Base-by-base conservation (phyloP, 257 asterid species). In the Solanum chilense region DNA sequence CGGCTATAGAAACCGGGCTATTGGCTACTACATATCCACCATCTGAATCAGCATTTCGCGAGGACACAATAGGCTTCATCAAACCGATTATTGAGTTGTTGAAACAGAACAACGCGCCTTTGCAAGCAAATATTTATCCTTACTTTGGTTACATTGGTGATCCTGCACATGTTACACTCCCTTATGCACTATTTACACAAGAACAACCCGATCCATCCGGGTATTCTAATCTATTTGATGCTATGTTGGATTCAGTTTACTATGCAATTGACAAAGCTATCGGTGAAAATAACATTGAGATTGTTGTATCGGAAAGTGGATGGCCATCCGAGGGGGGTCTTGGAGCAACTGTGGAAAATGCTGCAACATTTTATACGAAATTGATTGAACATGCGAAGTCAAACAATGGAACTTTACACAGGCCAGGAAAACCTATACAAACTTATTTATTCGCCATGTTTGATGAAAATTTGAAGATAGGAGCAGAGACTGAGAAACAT, bases 361-460 rank as follows among this genome's bases (percentile, higher is more conserved):
- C 90, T 0, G 74, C 45, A 27, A 84, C 39, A 84, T 92, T 76
- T 39, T 82, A 69, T 25, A 78, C 13, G 18, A 88, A 87, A 58
- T 74, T 93, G 71, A 74, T 90, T 52, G 15, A 35, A 0, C 92
- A 89, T 29, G 91, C 85, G 9, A 41, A 47, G 2, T 64, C 74
- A 13, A 87, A 74, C 4, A 56, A 60, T 15, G 86, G 90, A 81
- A 92, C 94, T 12, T 90, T 91, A 0, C 86, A 73, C 88, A 89
- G 64, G 90, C 89, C 88, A 11, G 93, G 88, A 44, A 86, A 42
- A 13, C 47, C 47, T 31, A 83, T 92, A 2, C 92, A 93, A 56
- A 91, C 97, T 16, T 92, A 93, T 88, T 37, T 94, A 68, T 93
- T 93, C 84, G 94, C 93, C 25, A 88, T 93, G 93, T 94, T 91